Conservation (phyloP, 345 rosid species). For the Nasturtium officinale region DNA sequence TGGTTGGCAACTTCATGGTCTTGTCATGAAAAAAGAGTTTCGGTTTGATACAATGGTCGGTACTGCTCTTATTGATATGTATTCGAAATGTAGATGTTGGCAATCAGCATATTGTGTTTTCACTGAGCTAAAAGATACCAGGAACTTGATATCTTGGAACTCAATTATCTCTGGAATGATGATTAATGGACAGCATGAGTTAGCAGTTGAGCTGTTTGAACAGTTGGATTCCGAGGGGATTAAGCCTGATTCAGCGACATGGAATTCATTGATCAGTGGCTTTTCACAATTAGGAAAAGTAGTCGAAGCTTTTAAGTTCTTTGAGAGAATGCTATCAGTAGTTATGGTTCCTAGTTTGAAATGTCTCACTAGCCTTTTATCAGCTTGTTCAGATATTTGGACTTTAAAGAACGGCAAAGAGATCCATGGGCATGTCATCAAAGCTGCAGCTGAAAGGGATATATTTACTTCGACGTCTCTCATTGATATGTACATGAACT, state of each 20-base stretch:
- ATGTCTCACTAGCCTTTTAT: constrained; percentile 61
- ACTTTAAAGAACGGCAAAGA: constrained; percentile 57
- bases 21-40: constrained; percentile 42
- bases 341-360: constrained; percentile 52
- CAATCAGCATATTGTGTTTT: constrained; percentile 51
- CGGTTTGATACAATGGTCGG: constrained; percentile 51
- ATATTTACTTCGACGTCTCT: constrained; percentile 56
- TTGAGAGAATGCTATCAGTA: constrained; percentile 55
- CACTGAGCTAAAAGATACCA: constrained; percentile 46
- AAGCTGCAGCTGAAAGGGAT: constrained; percentile 45
- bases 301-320: constrained; percentile 53
- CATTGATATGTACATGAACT: constrained; percentile 66
- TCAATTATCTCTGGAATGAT: constrained; percentile 64
- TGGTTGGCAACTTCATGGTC: constrained; percentile 62
- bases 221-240: constrained; percentile 50
- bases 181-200: constrained; percentile 54
- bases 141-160: constrained; percentile 66
- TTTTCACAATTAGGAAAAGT: constrained; percentile 58
- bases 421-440: constrained; percentile 58
- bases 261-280: constrained; percentile 72
- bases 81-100: constrained; percentile 60
- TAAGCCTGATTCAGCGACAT: constrained; percentile 66
- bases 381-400: constrained; percentile 60
- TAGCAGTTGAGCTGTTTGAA: constrained; percentile 55
- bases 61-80: constrained; percentile 66